Percentiles rank a stretch among this genome's conserved stretches.
These are phyloP conservation scores for Chenopodium suecicum DNA, from an alignment of 148 eudicot species.

Conservation along the genomic window DNA sequence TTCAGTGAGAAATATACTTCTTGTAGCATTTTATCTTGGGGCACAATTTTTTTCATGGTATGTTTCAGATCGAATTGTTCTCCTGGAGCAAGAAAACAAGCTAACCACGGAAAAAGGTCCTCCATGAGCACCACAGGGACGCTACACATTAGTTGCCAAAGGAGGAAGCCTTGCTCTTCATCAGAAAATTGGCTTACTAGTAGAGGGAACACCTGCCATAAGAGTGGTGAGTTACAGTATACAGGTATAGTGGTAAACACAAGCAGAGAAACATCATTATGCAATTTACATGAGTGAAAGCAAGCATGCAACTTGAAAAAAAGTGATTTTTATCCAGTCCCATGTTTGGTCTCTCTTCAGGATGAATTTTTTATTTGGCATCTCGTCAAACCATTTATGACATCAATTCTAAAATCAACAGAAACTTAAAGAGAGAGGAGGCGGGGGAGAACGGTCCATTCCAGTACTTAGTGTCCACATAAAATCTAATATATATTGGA, in stretches of 20 bases:
- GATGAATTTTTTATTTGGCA: not conserved
- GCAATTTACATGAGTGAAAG: not conserved
- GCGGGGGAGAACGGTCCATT: no score
- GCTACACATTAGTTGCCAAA: conserved; percentile 83
- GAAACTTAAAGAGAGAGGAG: no score
- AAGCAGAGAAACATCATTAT: not conserved
- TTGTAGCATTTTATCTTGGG: conserved; percentile 54
- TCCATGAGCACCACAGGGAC: conserved; percentile 70
- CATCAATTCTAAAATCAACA: no score
- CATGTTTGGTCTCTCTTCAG: not conserved
- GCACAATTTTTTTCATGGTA: conserved; percentile 58
- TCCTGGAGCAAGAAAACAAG: conserved; percentile 53
- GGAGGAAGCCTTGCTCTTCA: conserved; percentile 74
- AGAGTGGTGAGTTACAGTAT: not conserved
- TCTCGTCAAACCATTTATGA: no score
- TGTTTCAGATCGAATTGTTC: conserved; percentile 52
- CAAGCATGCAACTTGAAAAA: not conserved
- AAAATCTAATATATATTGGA: no score
- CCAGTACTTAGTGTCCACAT: not conserved
- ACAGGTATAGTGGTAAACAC: not conserved
- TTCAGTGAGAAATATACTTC: conserved; percentile 41
- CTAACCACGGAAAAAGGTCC: conserved; percentile 78
- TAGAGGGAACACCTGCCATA: conserved; percentile 79
- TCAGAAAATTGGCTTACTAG: conserved; percentile 56
- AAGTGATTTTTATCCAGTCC: not conserved